These are phyloP conservation scores for Curvularia lunata DNA, from an alignment of 2,329 filamentous ascomycete genomes.

Conservation along the genomic window DNA sequence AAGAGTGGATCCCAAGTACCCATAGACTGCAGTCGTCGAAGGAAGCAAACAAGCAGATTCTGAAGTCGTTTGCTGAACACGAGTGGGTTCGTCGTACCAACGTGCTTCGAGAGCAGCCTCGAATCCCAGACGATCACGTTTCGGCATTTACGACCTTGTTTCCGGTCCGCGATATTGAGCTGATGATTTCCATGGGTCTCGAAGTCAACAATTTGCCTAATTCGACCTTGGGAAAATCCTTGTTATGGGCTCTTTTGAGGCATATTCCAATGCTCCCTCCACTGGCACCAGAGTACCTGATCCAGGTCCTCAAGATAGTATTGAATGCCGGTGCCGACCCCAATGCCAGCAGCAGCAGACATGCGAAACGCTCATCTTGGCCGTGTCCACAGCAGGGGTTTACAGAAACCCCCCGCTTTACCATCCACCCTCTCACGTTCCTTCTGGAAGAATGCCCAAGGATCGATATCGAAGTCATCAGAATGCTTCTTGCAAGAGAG, in stretches of 20 bases:
- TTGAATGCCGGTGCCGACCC: slow-evolving; percentile 27
- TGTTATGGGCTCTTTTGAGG: slow-evolving; percentile 36
- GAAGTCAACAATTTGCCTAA: slow-evolving; percentile 30
- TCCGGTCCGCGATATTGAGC: slow-evolving; percentile 27
- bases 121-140: slow-evolving; percentile 4
- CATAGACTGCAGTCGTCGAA: slow-evolving; percentile 16
- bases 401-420: slow-evolving; percentile 11
- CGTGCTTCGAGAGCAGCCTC: slow-evolving; percentile 27
- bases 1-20: slow-evolving; percentile 32
- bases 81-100: slow-evolving; percentile 35
- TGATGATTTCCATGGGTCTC: slow-evolving; percentile 36
- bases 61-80: slow-evolving; percentile 34
- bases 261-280: slow-evolving; percentile 22
- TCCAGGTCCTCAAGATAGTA: slow-evolving; percentile 27
- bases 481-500: slow-evolving; percentile 29
- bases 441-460: slow-evolving; percentile 32
- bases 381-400: slow-evolving; percentile 15
- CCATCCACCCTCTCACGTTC: slow-evolving; percentile 32
- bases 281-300: slow-evolving; percentile 25
- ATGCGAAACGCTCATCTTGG: slow-evolving; percentile 17
- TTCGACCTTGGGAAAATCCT: slow-evolving; percentile 20
- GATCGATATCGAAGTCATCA: slow-evolving; percentile 31
- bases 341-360: slow-evolving; percentile 26
- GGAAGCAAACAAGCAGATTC: slow-evolving; percentile 23
- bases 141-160: slow-evolving; percentile 27